Evolutionary conservation across 495 filamentous ascomycete species (phyloP).

Genomic region (Penicillium nucicola): DNA sequence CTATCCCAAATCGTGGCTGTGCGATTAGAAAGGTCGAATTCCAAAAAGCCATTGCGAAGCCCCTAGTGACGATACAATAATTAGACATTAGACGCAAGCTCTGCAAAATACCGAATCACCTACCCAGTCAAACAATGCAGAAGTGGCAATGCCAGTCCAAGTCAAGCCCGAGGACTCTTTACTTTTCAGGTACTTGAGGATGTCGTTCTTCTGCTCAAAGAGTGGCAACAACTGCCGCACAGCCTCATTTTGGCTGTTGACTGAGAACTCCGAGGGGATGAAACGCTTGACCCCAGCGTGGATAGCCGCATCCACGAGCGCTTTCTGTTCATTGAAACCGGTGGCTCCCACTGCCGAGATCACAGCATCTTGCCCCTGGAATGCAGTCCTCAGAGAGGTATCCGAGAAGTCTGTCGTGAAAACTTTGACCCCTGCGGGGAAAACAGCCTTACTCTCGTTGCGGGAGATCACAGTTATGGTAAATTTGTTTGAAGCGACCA

Average conservation of each 20-base stretch:
- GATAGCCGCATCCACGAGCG: slow-evolving; percentile 57
- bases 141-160: too few species aligned
- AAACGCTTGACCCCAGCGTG: slow-evolving; percentile 59
- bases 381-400: slow-evolving; percentile 37
- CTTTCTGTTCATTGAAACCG: slow-evolving; percentile 39
- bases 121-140: slow-evolving; percentile 44
- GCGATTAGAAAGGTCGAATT: slow-evolving; percentile 36
- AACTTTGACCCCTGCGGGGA: slow-evolving; percentile 35
- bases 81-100: neutral
- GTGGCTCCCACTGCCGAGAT: slow-evolving; percentile 35
- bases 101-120: neutral
- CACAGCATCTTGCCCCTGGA: slow-evolving; percentile 48
- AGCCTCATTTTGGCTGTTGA: slow-evolving; percentile 28
- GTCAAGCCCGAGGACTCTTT: slow-evolving; percentile 44
- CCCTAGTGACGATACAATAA: slow-evolving; percentile 17
- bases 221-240: slow-evolving; percentile 39
- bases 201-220: slow-evolving; percentile 41
- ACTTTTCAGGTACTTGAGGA: slow-evolving; percentile 43
- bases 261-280: slow-evolving; percentile 32
- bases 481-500: slow-evolving; percentile 45
- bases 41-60: slow-evolving; percentile 41
- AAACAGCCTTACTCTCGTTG: slow-evolving; percentile 32
- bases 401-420: slow-evolving; percentile 63
- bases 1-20: slow-evolving; percentile 46
- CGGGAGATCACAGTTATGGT: slow-evolving; percentile 52